A percentile compares a stretch with the other conserved stretches of the same genome.
These are phyloP conservation scores for Dryas drummondii DNA, from an alignment of 306 rosid species.

Conservation along the genomic window DNA sequence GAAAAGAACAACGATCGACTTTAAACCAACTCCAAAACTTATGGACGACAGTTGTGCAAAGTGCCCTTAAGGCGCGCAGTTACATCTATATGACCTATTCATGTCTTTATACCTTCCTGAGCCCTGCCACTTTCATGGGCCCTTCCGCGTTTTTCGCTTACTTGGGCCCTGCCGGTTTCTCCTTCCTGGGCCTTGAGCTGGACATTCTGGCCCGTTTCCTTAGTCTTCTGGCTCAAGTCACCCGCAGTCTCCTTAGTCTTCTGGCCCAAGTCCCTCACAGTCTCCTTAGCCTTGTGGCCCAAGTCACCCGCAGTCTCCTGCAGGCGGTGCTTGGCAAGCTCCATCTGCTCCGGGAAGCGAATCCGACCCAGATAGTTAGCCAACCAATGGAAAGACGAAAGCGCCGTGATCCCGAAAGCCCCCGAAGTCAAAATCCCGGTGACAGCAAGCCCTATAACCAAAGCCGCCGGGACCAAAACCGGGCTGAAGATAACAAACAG, in stretches of 20 bases:
- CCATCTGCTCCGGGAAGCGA: conserved; percentile 25
- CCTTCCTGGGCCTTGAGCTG: conserved; percentile 7
- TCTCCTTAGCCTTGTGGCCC: conserved; percentile 26
- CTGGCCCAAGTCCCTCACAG: background rate
- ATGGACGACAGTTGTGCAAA: too few relatives aligned
- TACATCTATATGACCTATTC: too few relatives aligned
- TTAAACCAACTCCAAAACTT: too few relatives aligned
- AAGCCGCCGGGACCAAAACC: conserved; percentile 44
- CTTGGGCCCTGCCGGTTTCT: conserved; percentile 1
- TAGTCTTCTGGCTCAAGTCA: background rate
- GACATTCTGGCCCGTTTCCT: conserved; percentile 8
- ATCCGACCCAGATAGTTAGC: conserved; percentile 33
- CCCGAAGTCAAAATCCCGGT: conserved; percentile 58
- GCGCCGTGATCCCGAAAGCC: conserved; percentile 49
- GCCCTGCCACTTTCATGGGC: background rate
- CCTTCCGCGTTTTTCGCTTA: background rate
- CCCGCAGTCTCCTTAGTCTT: background rate
- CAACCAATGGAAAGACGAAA: conserved; percentile 63
- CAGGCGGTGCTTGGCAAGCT: background rate
- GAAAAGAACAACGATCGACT: too few relatives aligned
- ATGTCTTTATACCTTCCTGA: too few relatives aligned
- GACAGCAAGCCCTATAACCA: conserved; percentile 33
- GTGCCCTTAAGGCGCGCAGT: too few relatives aligned
- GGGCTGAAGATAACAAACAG: conserved; percentile 61
- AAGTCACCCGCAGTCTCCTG: conserved; percentile 1